Evolutionary conservation across 163 green algal species (phyloP).

Genomic region (Scenedesmus sp.): DNA sequence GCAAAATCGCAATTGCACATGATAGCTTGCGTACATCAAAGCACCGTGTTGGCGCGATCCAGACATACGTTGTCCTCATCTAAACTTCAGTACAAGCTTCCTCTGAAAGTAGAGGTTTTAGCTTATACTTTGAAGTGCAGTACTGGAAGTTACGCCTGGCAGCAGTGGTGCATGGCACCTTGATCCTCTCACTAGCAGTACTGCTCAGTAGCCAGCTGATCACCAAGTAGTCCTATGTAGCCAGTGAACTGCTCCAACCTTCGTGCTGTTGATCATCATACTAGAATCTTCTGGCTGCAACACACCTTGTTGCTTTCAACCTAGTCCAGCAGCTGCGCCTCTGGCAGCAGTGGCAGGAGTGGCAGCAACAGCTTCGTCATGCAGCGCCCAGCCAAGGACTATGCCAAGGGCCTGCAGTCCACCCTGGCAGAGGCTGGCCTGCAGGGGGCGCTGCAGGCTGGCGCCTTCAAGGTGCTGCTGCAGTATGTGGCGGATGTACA

Average conservation of each 20-base stretch:
- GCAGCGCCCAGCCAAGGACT: conserved; percentile 6
- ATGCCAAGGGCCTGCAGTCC: conserved; percentile 1
- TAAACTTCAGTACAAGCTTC: background rate
- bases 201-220: background rate
- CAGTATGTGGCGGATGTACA: conserved; percentile 25
- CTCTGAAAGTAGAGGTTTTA: background rate
- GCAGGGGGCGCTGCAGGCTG: conserved; percentile 46
- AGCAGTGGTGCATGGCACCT: background rate
- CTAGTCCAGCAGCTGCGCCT: background rate
- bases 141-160: background rate
- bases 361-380: background rate
- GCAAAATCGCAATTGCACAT: too few species aligned
- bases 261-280: too few species aligned
- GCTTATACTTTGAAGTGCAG: background rate
- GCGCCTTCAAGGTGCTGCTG: conserved; percentile 47
- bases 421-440: conserved; percentile 50
- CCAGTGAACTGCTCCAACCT: background rate
- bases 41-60: background rate
- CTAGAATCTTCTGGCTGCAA: too few species aligned
- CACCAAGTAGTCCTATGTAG: background rate
- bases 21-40: background rate
- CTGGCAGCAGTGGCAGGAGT: background rate
- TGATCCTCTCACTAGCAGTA: background rate
- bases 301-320: too few species aligned
- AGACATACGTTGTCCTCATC: background rate